A percentile compares a stretch with the other conserved stretches of the same genome.
Evolutionary conservation across 1,139 yeast species (phyloP).

Genomic region (Debaryomyces subglobosus): DNA sequence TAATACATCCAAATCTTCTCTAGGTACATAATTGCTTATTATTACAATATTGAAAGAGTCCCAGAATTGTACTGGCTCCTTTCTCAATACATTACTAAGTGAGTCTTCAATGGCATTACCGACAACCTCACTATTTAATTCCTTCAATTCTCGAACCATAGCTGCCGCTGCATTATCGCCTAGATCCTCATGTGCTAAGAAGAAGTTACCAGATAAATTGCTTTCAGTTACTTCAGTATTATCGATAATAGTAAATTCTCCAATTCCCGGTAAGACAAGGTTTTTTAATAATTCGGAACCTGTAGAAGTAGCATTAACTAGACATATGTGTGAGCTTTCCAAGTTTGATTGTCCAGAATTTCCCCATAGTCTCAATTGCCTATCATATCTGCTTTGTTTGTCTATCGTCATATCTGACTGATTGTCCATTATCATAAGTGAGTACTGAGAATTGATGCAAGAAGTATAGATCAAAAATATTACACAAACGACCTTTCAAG

Average conservation of each 20-base stretch:
- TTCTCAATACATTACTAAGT: conserved; percentile 21
- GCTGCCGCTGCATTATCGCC: conserved; percentile 46
- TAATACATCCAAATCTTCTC: conserved; percentile 25
- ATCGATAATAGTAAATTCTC: conserved; percentile 65
- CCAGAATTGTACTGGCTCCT: conserved; percentile 44
- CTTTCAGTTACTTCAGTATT: conserved; percentile 37
- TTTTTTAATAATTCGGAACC: conserved; percentile 79
- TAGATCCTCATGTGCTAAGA: conserved; percentile 50
- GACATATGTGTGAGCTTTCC: conserved; percentile 59
- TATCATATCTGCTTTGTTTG: conserved; percentile 64
- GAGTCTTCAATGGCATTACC: conserved; percentile 36
- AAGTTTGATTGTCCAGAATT: conserved; percentile 69
- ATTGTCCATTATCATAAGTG: neutral
- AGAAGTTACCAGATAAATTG: conserved; percentile 65
- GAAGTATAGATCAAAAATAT: neutral
- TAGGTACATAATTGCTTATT: conserved; percentile 37
- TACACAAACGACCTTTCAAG: neutral
- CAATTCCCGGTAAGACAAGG: conserved; percentile 79
- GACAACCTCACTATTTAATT: conserved; percentile 62
- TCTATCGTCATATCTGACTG: conserved; percentile 30
- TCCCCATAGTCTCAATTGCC: conserved; percentile 92
- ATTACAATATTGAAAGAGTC: conserved; percentile 55
- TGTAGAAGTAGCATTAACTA: conserved; percentile 61
- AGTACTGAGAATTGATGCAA: neutral
- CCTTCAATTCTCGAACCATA: conserved; percentile 46